phyloP scores from a whole-genome alignment of 2,329 filamentous ascomycete genomes.

The Alternaria viburni region DNA sequence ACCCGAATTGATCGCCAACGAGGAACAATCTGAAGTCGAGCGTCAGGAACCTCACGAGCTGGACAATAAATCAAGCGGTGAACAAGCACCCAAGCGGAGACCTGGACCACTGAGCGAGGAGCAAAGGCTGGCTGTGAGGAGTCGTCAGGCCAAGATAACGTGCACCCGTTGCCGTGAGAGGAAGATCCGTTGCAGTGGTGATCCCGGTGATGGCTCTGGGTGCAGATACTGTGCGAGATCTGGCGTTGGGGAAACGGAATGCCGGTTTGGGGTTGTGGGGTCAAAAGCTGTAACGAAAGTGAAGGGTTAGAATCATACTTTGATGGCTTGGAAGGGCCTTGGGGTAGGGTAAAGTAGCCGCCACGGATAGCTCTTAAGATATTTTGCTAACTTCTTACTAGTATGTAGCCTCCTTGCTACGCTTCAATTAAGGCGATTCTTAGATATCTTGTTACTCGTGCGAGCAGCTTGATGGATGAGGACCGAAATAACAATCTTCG shows the following conservation, averaged over 20 bases:
- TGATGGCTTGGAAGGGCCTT: not conserved
- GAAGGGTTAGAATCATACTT: not conserved
- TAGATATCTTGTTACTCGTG: not conserved
- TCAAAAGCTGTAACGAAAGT: not conserved
- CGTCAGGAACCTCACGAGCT: not conserved
- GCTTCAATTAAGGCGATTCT: not conserved
- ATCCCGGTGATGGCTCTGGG: conserved; percentile 73
- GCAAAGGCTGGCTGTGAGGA: not conserved
- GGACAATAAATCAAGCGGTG: not conserved
- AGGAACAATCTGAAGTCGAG: not conserved
- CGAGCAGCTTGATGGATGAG: not conserved
- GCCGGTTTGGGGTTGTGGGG: not conserved
- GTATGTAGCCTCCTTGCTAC: not conserved
- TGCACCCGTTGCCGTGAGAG: conserved; percentile 88
- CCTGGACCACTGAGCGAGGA: not conserved
- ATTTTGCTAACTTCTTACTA: not conserved
- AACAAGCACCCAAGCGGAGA: not conserved
- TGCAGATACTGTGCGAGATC: conserved; percentile 74
- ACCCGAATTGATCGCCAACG: not conserved
- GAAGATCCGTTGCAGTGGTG: conserved; percentile 94
- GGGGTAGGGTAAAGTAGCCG: not conserved
- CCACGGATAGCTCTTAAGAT: not conserved
- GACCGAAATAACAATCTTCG: not conserved
- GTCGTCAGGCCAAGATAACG: conserved; percentile 40
- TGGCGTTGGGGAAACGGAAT: not conserved